Base-by-base conservation (phyloP, 192 early-diverging fungal genomes). In the Backusella westeae region DNA sequence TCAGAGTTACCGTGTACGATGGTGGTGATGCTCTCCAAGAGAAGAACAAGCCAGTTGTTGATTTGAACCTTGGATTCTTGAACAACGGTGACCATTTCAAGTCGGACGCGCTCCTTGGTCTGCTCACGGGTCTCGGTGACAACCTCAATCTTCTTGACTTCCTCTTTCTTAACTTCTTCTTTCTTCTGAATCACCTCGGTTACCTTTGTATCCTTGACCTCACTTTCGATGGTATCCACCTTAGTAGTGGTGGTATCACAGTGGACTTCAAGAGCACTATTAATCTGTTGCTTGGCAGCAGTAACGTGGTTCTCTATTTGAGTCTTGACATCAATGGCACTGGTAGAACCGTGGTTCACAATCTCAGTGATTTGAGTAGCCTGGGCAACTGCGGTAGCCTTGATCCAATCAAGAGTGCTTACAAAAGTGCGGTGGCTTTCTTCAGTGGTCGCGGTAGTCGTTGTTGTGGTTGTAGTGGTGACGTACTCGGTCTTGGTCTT, bases 241-340 rank as follows among this genome's bases (percentile, higher is more conserved):
- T 63, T 63, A 19, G 23, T 36, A 6, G 67, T 3, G 4, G 49
- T 26, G 6, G 36, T 29, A 14, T 26, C 67, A 56, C 42, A 34
- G 5, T 79, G 78, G 19, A 70, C 46, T 53, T 39, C 72, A 69
- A 79, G 73, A 23, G 71, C 68, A 34, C 35, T 41, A 23, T 74
- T 53, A 1, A 73, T 65, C 49, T 79, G 78, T 56, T 73, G 41
- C 17, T 79, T 70, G 4, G 78, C 36, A 44, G 39, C 68, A 21
- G 29, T 21, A 32, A 65, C 38, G 4, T 69, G 29, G 39, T 79
- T 79, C 8, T 79, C 65, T 23, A 79, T 68, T 52, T 79, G 78
- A 0, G 34, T 74, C 67, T 74, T 69, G 6, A 79, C 4, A 21
- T 68, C 67, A n/a, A 70, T 42, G 12, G 74, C 29, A 41, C 63